Conservation (phyloP, 495 filamentous ascomycete genomes). For the Penicillium lagena region DNA sequence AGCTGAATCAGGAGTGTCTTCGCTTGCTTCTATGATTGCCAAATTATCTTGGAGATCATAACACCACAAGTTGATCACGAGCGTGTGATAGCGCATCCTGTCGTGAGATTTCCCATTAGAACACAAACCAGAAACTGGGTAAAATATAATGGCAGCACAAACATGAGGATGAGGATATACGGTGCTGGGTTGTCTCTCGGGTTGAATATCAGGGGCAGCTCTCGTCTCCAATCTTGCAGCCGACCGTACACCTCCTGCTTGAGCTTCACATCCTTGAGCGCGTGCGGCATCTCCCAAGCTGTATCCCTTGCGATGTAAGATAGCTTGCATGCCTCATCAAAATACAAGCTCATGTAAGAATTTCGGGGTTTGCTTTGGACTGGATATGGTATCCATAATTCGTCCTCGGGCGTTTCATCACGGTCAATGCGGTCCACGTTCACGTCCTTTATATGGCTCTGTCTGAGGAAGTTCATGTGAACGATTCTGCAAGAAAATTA, state of each 20-base stretch:
- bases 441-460: slow-evolving; percentile 18
- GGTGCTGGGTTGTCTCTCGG: slow-evolving; percentile 11
- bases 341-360: slow-evolving; percentile 20
- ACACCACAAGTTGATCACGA: slow-evolving; percentile 20
- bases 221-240: slow-evolving; percentile 16
- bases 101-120: not conserved
- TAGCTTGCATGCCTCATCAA: slow-evolving; percentile 25
- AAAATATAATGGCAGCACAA: not conserved
- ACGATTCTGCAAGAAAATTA: slow-evolving; percentile 15
- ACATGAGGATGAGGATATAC: slow-evolving; percentile 26
- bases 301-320: slow-evolving; percentile 22
- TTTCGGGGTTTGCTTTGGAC: slow-evolving; percentile 4
- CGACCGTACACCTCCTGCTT: slow-evolving; percentile 16
- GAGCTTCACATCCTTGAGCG: slow-evolving; percentile 1
- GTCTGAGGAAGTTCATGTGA: slow-evolving; percentile 24
- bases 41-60: slow-evolving; percentile 9
- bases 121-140: not conserved
- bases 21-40: not conserved
- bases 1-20: not conserved
- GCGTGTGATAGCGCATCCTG: slow-evolving; percentile 28
- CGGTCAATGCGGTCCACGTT: slow-evolving; percentile 11
- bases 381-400: slow-evolving; percentile 22
- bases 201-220: slow-evolving; percentile 10
- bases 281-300: slow-evolving; percentile 10
- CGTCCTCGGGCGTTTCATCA: not conserved